Percentiles rank a stretch among this genome's conserved stretches.
phyloP scores from a whole-genome alignment of 768 basidiomycete genomes.

The Mycena rebaudengoi region DNA sequence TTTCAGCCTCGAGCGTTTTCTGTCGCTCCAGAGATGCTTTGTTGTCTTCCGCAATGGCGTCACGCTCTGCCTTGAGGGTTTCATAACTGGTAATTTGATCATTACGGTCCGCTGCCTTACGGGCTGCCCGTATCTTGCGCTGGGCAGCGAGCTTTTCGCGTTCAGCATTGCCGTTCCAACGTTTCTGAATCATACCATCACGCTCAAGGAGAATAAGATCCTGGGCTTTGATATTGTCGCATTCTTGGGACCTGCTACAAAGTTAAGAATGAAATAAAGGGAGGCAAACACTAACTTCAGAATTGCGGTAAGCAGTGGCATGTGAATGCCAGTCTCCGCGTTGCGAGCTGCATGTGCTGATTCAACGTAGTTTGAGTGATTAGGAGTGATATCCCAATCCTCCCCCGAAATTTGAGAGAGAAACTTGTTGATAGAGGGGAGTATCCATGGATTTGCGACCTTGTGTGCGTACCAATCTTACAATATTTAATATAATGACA shows the following conservation, averaged over 20 bases:
- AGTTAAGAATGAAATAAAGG: neutral
- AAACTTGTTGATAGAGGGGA: constrained; percentile 26
- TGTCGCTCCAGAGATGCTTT: neutral
- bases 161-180: neutral
- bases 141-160: constrained; percentile 15
- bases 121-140: constrained; percentile 2
- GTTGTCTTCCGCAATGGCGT: neutral
- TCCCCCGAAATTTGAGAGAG: constrained; percentile 23
- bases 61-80: neutral
- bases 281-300: neutral
- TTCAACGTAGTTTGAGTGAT: constrained; percentile 31
- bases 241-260: neutral
- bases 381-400: constrained; percentile 26
- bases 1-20: neutral
- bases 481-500: neutral
- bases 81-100: constrained; percentile 3
- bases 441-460: constrained; percentile 23
- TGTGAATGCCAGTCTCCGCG: constrained; percentile 17
- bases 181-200: neutral
- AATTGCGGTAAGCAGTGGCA: constrained; percentile 21
- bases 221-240: neutral
- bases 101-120: neutral
- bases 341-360: constrained; percentile 25
- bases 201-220: neutral
- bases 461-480: constrained; percentile 32